phyloP scores from a whole-genome alignment of 805 yeast species.

The Saturnispora mendoncae region DNA sequence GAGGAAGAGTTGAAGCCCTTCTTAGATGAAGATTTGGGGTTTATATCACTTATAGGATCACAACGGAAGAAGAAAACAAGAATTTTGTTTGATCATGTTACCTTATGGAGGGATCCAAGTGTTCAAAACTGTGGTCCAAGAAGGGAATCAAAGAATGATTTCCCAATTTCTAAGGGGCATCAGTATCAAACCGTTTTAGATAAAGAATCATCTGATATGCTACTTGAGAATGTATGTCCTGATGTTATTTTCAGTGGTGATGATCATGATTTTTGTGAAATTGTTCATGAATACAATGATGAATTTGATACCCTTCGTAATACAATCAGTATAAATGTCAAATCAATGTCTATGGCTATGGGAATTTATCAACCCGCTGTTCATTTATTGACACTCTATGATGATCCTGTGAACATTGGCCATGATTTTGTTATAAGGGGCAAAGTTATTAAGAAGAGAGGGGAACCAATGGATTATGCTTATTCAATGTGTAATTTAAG shows the following conservation, averaged over 20 bases:
- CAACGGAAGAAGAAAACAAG: slow-evolving; percentile 35
- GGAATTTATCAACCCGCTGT: slow-evolving; percentile 43
- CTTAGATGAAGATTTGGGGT: slow-evolving; percentile 31
- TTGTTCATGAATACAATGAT: slow-evolving; percentile 38
- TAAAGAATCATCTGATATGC: slow-evolving; percentile 43
- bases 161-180: slow-evolving; percentile 65
- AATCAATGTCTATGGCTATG: slow-evolving; percentile 86
- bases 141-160: slow-evolving; percentile 56
- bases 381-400: slow-evolving; percentile 22
- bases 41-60: slow-evolving; percentile 17
- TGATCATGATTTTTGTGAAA: slow-evolving; percentile 91
- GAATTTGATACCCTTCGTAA: slow-evolving; percentile 1
- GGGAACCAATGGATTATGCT: slow-evolving; percentile 29
- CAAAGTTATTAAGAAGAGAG: slow-evolving; percentile 21
- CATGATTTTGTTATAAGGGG: slow-evolving; percentile 23
- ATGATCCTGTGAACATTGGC: slow-evolving; percentile 11
- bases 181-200: slow-evolving; percentile 87
- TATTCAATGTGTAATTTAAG: slow-evolving; percentile 39
- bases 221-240: slow-evolving; percentile 56
- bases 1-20: slow-evolving; percentile 43
- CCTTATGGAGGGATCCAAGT: slow-evolving; percentile 59
- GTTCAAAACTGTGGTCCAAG: slow-evolving; percentile 60
- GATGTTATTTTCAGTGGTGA: slow-evolving; percentile 79
- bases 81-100: slow-evolving; percentile 77
- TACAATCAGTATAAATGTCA: slow-evolving; percentile 36